Evolutionary conservation across 2,329 filamentous ascomycete species (phyloP), one percentile per base, ranked within the genome.

Genomic region (Raffaelea albimanens): DNA sequence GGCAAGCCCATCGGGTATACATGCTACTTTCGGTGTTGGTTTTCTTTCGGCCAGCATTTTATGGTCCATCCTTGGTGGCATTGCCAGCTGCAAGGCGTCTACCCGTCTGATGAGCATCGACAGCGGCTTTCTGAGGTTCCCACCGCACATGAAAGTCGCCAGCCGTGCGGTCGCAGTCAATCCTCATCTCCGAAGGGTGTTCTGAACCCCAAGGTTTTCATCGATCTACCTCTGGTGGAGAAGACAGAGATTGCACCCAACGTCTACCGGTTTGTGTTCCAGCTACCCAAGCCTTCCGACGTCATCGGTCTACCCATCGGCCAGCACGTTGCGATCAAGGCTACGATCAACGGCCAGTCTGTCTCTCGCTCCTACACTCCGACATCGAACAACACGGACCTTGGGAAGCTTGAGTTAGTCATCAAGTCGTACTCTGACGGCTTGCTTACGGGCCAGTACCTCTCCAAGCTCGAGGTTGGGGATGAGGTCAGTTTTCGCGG

Each of bases 321-420:
- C 5, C 75, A 80, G 55, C 76, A 80, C 52, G 67, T 80, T 4
- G 66, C 73, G 40, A 72, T 80, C 49, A 67, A 67, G 46, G 71
- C 71, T 2, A 61, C 58, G 2, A 57, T 78, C 11, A 62, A 71
- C 38, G 71, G 68, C 5, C 61, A 71, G 50, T 55, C 60, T 0
- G 67, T 80, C 9, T 60, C 64, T 2, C 64, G 76, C 5, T 76
- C 74, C 1, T 80, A 80, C 55, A 80, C 75, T 0, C 75, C 72
- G 18, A 61, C 69, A 1, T 74, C 72, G 19, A 75, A 74, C 58
- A 71, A 75, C 56, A 56, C 58, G 1, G 71, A 76, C 54, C 63
- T 60, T 1, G 76, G 76, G 25, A 55, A 60, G 2, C 58, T 79
- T 2, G 71, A 76, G 51, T 63, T 79, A 3, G 62, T 78, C 25